A percentile compares a stretch with the other conserved stretches of the same genome.
phyloP scores from a whole-genome alignment of 2,329 filamentous ascomycete genomes.

The Aspergillus ibericus region DNA sequence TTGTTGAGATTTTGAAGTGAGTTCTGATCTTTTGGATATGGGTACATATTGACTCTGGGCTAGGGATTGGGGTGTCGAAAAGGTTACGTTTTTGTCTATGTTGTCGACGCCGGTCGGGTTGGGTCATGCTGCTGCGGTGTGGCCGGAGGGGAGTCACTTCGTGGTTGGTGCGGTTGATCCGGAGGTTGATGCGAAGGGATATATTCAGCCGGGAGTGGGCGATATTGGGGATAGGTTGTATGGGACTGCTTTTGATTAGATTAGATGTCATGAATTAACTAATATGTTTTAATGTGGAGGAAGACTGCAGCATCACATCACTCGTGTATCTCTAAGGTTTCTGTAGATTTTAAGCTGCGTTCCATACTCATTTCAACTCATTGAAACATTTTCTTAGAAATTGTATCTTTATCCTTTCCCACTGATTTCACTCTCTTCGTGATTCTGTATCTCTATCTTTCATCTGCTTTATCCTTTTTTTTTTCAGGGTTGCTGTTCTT shows the following conservation, averaged over 20 bases:
- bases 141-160: constrained; percentile 28
- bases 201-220: constrained; percentile 28
- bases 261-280: neutral
- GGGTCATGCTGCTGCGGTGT: constrained; percentile 22
- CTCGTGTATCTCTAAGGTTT: neutral
- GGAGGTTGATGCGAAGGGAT: constrained; percentile 26
- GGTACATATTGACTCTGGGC: neutral
- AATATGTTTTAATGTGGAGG: neutral
- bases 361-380: too few species aligned
- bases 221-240: constrained; percentile 33
- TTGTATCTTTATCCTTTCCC: too few species aligned
- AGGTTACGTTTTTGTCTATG: constrained; percentile 29
- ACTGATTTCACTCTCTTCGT: too few species aligned
- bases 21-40: neutral
- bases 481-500: too few species aligned
- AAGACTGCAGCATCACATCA: neutral
- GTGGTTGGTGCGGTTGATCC: constrained; percentile 28
- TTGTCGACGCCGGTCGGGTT: constrained; percentile 23
- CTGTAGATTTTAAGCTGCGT: neutral
- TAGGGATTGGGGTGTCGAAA: constrained; percentile 30
- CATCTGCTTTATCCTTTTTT: too few species aligned
- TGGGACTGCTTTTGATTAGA: constrained; percentile 21
- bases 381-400: too few species aligned
- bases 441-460: too few species aligned
- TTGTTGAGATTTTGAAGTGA: constrained; percentile 28